These are phyloP conservation scores for Pseudognaphalium luteoalbum DNA, from an alignment of 129 eudicot species.

Conservation along the genomic window DNA sequence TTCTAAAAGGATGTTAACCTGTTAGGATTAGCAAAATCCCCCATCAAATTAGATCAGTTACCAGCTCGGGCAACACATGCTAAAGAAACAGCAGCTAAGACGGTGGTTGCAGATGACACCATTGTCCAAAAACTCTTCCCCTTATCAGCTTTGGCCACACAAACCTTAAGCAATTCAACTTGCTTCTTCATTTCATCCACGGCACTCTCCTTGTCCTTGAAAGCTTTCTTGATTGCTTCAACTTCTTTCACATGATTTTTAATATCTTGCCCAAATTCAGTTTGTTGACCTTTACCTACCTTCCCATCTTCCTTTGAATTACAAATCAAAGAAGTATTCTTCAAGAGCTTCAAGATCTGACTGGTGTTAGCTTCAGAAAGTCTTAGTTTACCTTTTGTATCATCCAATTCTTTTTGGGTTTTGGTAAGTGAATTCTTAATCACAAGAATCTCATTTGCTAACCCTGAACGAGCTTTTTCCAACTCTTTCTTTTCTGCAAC, in stretches of 20 bases:
- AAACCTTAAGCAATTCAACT: slow-evolving; percentile 45
- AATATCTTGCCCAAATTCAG: slow-evolving; percentile 29
- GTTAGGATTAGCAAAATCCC: slow-evolving; percentile 33
- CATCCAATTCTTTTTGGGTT: slow-evolving; percentile 41
- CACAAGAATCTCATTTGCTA: slow-evolving; percentile 40
- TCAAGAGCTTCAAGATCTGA: slow-evolving; percentile 47
- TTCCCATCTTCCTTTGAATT: slow-evolving; percentile 32
- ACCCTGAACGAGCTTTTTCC: slow-evolving; percentile 30
- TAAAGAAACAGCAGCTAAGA: slow-evolving; percentile 61
- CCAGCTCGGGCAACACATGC: slow-evolving; percentile 56
- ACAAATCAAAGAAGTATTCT: slow-evolving; percentile 37
- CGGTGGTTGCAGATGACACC: slow-evolving; percentile 70
- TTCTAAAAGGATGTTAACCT: slow-evolving; percentile 30
- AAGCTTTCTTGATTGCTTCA: slow-evolving; percentile 62
- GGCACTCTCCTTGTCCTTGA: slow-evolving; percentile 45
- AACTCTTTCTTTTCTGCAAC: slow-evolving; percentile 52
- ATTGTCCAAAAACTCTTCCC: slow-evolving; percentile 76
- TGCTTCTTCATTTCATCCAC: slow-evolving; percentile 56
- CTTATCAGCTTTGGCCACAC: slow-evolving; percentile 55
- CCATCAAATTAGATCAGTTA: slow-evolving; percentile 11
- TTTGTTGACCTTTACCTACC: slow-evolving; percentile 12
- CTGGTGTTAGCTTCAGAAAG: slow-evolving; percentile 36
- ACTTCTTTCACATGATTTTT: slow-evolving; percentile 41
- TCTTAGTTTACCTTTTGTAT: slow-evolving; percentile 40
- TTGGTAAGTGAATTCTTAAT: slow-evolving; percentile 40